A percentile compares a stretch with the other conserved stretches of the same genome.
Conservation (phyloP, 2,329 filamentous ascomycete species). For the Aspergillus sp. region DNA sequence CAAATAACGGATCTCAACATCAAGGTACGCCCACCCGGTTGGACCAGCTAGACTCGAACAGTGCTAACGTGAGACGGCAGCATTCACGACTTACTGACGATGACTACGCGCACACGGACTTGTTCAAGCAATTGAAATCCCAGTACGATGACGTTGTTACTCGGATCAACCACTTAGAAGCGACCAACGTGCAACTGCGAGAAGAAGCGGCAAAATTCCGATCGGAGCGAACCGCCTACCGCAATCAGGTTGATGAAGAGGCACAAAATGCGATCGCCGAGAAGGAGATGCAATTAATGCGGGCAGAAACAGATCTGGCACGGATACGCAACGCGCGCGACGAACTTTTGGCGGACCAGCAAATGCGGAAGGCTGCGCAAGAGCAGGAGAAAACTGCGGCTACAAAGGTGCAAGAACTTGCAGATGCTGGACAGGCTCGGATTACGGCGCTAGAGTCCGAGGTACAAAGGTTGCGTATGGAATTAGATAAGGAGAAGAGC, state of each 20-base stretch:
- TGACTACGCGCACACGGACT: constrained; percentile 86
- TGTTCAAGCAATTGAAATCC: constrained; percentile 87
- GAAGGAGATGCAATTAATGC: constrained; percentile 76
- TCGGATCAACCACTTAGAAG: constrained; percentile 87
- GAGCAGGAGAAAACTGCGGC: constrained; percentile 72
- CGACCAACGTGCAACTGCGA: constrained; percentile 78
- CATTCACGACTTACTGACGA: constrained; percentile 80
- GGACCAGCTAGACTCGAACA: neutral
- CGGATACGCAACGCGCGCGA: constrained; percentile 82
- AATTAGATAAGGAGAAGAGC: constrained; percentile 52
- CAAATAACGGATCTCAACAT: constrained; percentile 74
- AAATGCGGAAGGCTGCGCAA: constrained; percentile 74
- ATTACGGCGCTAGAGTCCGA: constrained; percentile 83
- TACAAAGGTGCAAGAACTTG: constrained; percentile 76
- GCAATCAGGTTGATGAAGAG: constrained; percentile 79
- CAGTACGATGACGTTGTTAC: constrained; percentile 93
- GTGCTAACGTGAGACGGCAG: constrained; percentile 31
- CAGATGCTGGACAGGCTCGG: constrained; percentile 74
- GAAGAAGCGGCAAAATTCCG: constrained; percentile 84
- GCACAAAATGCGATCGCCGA: constrained; percentile 71
- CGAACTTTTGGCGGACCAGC: constrained; percentile 78
- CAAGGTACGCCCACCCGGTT: constrained; percentile 44
- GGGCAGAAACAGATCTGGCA: constrained; percentile 80
- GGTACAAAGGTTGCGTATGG: constrained; percentile 67
- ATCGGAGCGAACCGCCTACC: constrained; percentile 79